These are phyloP conservation scores for Bathelium albidoporum DNA, from an alignment of 495 filamentous ascomycete species.

Conservation along the genomic window DNA sequence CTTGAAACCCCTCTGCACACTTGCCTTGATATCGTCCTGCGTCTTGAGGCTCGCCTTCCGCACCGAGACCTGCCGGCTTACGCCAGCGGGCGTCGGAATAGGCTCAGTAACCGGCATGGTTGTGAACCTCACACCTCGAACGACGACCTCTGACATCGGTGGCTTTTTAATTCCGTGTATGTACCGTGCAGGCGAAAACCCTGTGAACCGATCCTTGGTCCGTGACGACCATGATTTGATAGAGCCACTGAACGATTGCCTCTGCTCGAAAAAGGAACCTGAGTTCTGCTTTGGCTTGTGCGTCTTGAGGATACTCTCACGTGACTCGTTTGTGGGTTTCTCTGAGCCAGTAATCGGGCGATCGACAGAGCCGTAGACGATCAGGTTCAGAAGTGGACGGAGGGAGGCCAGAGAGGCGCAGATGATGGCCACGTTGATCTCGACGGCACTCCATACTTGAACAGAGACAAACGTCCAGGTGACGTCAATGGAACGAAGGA, in stretches of 20 bases:
- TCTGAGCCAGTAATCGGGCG: neutral
- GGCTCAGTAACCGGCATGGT: neutral
- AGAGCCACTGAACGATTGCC: neutral
- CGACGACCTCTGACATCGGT: neutral
- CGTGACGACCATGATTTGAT: neutral
- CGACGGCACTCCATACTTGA: conserved; percentile 1
- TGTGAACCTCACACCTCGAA: neutral
- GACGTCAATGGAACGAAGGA: neutral
- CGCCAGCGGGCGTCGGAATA: neutral
- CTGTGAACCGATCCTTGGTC: neutral
- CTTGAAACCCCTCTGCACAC: neutral
- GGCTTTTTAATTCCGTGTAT: neutral
- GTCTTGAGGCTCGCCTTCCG: neutral
- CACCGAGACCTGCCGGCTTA: neutral
- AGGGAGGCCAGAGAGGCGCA: conserved; percentile 10
- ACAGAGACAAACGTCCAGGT: neutral
- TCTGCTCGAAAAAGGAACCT: neutral
- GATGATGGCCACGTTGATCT: conserved; percentile 7
- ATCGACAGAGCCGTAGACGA: neutral
- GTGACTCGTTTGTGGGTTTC: neutral
- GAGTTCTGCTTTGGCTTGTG: neutral
- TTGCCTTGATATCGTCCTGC: neutral
- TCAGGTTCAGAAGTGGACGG: conserved; percentile 1
- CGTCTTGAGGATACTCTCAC: neutral
- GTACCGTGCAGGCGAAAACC: neutral